Base-by-base conservation (phyloP, 1,284 basidiomycete genomes). In the Cryptococcus sp. region DNA sequence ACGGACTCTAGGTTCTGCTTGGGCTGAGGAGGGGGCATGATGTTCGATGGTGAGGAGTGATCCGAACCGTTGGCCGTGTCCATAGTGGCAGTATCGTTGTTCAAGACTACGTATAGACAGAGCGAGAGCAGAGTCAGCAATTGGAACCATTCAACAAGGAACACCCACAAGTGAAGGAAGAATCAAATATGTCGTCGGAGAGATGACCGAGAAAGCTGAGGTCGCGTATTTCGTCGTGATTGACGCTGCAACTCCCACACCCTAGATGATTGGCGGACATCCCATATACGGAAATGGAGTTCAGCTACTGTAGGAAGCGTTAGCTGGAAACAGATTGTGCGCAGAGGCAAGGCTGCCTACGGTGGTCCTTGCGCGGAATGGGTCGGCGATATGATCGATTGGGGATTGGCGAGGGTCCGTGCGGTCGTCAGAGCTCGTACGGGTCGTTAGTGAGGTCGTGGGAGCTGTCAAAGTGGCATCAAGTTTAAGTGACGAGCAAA, bases 121-220 rank as follows among this genome's bases (percentile, higher is more conserved):
- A 2, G 13, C 13, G 29, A 34, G 29, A 13, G 26, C 4, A 29
- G 5, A 29, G 26, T 29, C 26, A 29, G 4, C 26, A 29, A 10
- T 29, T 29, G 26, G 10, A 29, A 4, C 26, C 26, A 4, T 10
- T 29, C 26, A 10, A 5, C 26, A 10, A 29, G 26, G 29, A 10
- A 34, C 2, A 50, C 59, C 48, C 19, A 61, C 59, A 62, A 17
- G 60, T 55, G 40, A 62, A 58, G 17, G 56, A 55, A 19, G 60
- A 62, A 41, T 62, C 56, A 34, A 58, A 62, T 26, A 62, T 20
- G 41, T 62, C 60, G 60, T 62, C 60, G 47, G 58, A 57, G 25
- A 57, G 38, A 19, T 40, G 52, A 34, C 41, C 41, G 22, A n/a
- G 22, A 44, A 5, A 44, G 41, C 22, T 22, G 41, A 22, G 22